Evolutionary conservation across 140 eudicot genomes (phyloP).

Genomic region (Stevia rebaudiana): DNA sequence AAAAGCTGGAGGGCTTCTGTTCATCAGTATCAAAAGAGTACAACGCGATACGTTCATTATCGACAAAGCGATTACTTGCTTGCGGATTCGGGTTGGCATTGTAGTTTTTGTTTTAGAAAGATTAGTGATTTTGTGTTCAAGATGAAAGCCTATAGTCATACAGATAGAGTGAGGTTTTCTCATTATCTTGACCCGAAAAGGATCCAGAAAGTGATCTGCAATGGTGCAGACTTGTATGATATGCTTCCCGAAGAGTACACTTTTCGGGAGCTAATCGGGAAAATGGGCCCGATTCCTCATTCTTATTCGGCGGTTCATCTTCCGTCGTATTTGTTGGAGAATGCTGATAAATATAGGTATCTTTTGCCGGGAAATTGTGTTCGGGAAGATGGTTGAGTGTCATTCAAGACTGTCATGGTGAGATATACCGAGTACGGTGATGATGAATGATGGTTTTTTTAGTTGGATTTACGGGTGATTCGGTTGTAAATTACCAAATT

Average conservation of each 20-base stretch:
- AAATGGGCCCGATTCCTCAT: conserved; percentile 73
- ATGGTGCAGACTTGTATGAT: conserved; percentile 39
- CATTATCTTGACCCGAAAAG: conserved; percentile 63
- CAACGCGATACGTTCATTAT: conserved; percentile 63
- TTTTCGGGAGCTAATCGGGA: conserved; percentile 53
- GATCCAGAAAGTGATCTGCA: conserved; percentile 65
- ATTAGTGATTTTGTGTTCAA: conserved; percentile 75
- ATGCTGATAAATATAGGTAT: conserved; percentile 53
- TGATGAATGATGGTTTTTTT: neutral
- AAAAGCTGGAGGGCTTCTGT: conserved; percentile 77
- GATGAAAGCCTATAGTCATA: conserved; percentile 90
- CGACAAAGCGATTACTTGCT: conserved; percentile 59
- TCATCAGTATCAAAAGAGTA: conserved; percentile 46
- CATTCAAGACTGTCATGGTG: too few relatives aligned
- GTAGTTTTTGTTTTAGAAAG: conserved; percentile 75
- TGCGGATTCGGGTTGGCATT: conserved; percentile 91
- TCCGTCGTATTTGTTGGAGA: conserved; percentile 47
- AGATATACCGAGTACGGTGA: too few relatives aligned
- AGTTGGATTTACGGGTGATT: conserved; percentile 11
- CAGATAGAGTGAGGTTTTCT: conserved; percentile 63
- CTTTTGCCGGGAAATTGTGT: conserved; percentile 78
- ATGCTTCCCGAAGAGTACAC: conserved; percentile 12
- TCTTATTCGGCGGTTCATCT: conserved; percentile 70
- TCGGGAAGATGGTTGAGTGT: conserved; percentile 49
- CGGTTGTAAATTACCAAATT: conserved; percentile 11